Base-by-base conservation (phyloP, 1,284 basidiomycete genomes). In the Polyporus tsugae region DNA sequence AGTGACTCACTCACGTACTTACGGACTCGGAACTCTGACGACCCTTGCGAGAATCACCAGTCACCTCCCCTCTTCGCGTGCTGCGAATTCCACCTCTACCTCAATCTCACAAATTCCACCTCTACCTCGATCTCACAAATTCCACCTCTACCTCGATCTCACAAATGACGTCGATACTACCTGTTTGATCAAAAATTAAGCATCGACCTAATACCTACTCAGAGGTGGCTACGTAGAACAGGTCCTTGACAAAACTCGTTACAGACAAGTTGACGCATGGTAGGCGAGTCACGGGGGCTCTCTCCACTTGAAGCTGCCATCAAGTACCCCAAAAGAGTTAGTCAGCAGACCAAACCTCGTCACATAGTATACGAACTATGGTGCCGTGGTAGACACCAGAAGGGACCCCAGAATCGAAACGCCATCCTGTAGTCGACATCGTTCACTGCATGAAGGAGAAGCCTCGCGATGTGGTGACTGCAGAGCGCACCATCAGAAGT, bases 301-400 rank as follows among this genome's bases (percentile, higher is more conserved):
- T 11, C n/a, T 38, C 25, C 52, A 55, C 29, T n/a, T n/a, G n/a
- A 29, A 19, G 52, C 52, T 33, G 53, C 22, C n/a, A 52, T 52
- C 46, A 6, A 55, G 52, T 6, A 38, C 55, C 55, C 55, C 55
- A 58, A 58, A 58, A 36, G 36, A 35, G 55, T 36, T 19, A 36
- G 55, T 58, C 55, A 58, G 55, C 55, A 36, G 55, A 58, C 55
- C 55, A 36, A 36, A 58, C 36, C 55, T 7, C 35, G 29, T 38
- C 33, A 35, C 55, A 38, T 4, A 19, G 17, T 35, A 13, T 29
- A 55, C 29, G 22, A 25, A 25, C 46, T 52, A 10, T 25, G 4
- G 11, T 13, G 22, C 46, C 0, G 17, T 55, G 33, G 33, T 33
- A 35, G 29, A 22, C 10, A 13, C 29, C 19, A 0, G 33, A 33